phyloP scores from a whole-genome alignment of 345 rosid species.

The Heritiera fomes region DNA sequence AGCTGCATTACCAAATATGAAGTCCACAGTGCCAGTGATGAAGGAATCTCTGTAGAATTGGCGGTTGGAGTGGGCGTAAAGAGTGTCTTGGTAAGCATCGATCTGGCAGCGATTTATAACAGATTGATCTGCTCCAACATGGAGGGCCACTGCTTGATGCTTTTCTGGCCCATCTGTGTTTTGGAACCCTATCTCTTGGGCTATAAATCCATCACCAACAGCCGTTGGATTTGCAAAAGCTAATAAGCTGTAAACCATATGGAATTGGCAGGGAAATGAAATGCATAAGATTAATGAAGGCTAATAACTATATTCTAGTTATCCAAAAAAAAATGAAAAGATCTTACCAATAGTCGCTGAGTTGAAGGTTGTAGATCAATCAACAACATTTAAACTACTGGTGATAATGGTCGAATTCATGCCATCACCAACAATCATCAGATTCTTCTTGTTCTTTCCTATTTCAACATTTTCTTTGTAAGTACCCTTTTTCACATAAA shows the following conservation, averaged over 20 bases:
- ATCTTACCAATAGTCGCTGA: constrained; percentile 76
- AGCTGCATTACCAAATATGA: constrained; percentile 68
- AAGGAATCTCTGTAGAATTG: constrained; percentile 66
- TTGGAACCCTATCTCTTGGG: constrained; percentile 79
- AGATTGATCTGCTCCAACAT: constrained; percentile 71
- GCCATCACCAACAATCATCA: constrained; percentile 84
- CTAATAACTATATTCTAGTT: not conserved
- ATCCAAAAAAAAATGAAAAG: not conserved
- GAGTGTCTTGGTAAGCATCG: constrained; percentile 75
- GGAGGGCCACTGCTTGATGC: constrained; percentile 88
- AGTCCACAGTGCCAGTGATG: constrained; percentile 73
- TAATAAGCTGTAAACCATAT: not conserved
- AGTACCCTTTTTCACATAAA: constrained; percentile 74
- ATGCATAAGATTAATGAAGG: too few species aligned
- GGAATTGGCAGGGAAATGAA: too few species aligned
- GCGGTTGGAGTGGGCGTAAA: constrained; percentile 63
- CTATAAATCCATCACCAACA: constrained; percentile 79
- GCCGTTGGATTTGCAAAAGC: constrained; percentile 45
- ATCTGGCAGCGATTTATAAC: constrained; percentile 56
- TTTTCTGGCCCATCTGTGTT: constrained; percentile 78
- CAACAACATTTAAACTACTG: constrained; percentile 54
- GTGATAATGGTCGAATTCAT: constrained; percentile 60
- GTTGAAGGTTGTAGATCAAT: constrained; percentile 66
- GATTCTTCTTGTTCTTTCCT: constrained; percentile 61
- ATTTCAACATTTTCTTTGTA: constrained; percentile 70